Evolutionary conservation across 2,329 filamentous ascomycete genomes (phyloP).

Genomic region (Ramularia collo-cygni): DNA sequence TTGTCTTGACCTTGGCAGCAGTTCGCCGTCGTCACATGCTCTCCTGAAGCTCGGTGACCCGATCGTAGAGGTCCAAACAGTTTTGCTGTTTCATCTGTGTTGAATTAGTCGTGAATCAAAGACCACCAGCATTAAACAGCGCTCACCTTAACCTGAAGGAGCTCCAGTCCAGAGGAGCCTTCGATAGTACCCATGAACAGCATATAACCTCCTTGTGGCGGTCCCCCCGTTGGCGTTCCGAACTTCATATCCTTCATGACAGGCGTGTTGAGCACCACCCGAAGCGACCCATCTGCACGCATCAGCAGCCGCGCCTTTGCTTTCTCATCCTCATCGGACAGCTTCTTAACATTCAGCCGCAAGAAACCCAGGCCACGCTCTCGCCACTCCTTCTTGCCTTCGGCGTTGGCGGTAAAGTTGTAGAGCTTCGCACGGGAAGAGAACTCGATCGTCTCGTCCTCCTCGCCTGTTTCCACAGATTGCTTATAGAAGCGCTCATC

Average conservation of each 20-base stretch:
- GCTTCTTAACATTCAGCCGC: conserved; percentile 69
- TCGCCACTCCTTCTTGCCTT: conserved; percentile 62
- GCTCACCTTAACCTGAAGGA: conserved; percentile 51
- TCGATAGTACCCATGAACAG: conserved; percentile 55
- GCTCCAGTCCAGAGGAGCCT: conserved; percentile 44
- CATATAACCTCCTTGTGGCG: conserved; percentile 64
- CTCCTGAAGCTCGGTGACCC: conserved; percentile 36
- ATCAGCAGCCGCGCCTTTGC: conserved; percentile 68
- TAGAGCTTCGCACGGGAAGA: conserved; percentile 79
- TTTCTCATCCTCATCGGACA: conserved; percentile 44
- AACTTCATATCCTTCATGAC: conserved; percentile 74
- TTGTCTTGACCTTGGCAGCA: too few relatives aligned
- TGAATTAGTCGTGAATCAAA: conserved; percentile 2
- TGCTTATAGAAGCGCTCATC: conserved; percentile 52
- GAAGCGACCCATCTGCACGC: conserved; percentile 82
- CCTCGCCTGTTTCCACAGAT: conserved; percentile 80
- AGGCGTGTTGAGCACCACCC: conserved; percentile 78
- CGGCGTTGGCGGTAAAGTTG: conserved; percentile 59
- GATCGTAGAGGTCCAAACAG: conserved; percentile 42
- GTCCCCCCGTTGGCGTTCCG: conserved; percentile 55
- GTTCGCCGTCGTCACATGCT: conserved; percentile 33
- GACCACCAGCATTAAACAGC: conserved; percentile 1
- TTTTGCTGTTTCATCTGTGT: conserved; percentile 37
- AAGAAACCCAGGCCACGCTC: conserved; percentile 79
- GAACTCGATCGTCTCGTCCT: conserved; percentile 69